These are phyloP conservation scores for Fusarium sp. DNA, from an alignment of 2,329 filamentous ascomycete genomes.

Conservation along the genomic window DNA sequence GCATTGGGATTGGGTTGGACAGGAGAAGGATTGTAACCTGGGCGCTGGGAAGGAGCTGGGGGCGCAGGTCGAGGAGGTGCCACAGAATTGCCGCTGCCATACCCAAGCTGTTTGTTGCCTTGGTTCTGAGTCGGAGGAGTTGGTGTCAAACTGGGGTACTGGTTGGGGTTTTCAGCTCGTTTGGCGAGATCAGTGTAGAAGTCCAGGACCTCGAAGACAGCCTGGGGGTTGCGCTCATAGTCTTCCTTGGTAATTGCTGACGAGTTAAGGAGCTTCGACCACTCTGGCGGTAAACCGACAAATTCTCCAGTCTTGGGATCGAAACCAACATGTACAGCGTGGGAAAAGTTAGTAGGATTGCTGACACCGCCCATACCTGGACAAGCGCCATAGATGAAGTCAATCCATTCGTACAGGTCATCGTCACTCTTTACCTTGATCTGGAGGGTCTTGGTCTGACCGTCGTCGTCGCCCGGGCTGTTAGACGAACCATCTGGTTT, in stretches of 20 bases:
- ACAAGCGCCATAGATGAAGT: slow-evolving; percentile 95
- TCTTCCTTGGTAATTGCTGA: slow-evolving; percentile 99
- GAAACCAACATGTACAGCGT: slow-evolving; percentile 97
- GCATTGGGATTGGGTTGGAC: slow-evolving; percentile 52
- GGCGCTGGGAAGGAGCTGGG: slow-evolving; percentile 56
- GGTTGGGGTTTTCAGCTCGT: slow-evolving; percentile 75
- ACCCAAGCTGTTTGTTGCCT: slow-evolving; percentile 71
- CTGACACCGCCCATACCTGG: slow-evolving; percentile 98
- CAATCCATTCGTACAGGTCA: slow-evolving; percentile 98
- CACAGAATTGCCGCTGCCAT: slow-evolving; percentile 66
- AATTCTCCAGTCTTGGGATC: slow-evolving; percentile 96
- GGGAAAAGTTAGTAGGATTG: slow-evolving; percentile 97
- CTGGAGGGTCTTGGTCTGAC: slow-evolving; percentile 83
- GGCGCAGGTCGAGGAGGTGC: slow-evolving; percentile 76
- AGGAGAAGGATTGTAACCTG: slow-evolving; percentile 54
- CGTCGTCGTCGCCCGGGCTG: slow-evolving; percentile 82
- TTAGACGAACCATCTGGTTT: slow-evolving; percentile 74
- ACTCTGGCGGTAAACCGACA: slow-evolving; percentile 92
- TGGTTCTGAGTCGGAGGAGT: slow-evolving; percentile 69
- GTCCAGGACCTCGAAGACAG: slow-evolving; percentile 81
- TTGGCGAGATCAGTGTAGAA: slow-evolving; percentile 89
- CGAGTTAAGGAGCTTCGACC: slow-evolving; percentile 95
- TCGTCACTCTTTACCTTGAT: slow-evolving; percentile 96
- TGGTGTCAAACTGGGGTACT: slow-evolving; percentile 75
- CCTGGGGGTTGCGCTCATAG: slow-evolving; percentile 95